Conservation (phyloP, 371 early-diverging fungal species). For the Mucor plumbeus region DNA sequence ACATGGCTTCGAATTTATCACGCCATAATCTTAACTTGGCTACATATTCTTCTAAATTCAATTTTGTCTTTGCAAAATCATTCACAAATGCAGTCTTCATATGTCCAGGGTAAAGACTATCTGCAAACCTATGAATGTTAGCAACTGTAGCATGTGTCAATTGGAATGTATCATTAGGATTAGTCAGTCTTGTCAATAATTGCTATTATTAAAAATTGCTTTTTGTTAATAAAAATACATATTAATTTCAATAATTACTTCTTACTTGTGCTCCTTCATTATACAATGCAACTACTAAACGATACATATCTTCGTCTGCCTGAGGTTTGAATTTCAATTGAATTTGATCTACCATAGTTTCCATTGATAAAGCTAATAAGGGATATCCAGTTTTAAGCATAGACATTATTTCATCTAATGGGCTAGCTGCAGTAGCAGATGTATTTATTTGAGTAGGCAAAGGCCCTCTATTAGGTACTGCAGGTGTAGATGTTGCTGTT, state of each 20-base stretch:
- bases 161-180: slow-evolving; percentile 66
- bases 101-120: slow-evolving; percentile 78
- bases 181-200: slow-evolving; percentile 65
- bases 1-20: slow-evolving; percentile 84
- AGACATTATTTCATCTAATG: slow-evolving; percentile 97
- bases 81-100: slow-evolving; percentile 84
- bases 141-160: slow-evolving; percentile 78
- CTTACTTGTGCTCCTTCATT: slow-evolving; percentile 87
- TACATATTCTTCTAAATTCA: slow-evolving; percentile 82
- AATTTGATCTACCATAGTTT: slow-evolving; percentile 97
- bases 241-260: no score
- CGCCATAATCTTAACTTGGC: slow-evolving; percentile 86
- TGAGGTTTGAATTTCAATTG: slow-evolving; percentile 89
- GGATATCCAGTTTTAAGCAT: slow-evolving; percentile 96
- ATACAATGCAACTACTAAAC: slow-evolving; percentile 87
- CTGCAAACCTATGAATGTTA: slow-evolving; percentile 86
- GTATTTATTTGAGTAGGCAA: slow-evolving; percentile 19
- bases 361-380: slow-evolving; percentile 92
- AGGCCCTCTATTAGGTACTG: not conserved
- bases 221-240: no score
- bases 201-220: slow-evolving; percentile 43
- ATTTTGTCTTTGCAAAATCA: slow-evolving; percentile 86
- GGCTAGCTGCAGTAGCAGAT: slow-evolving; percentile 41
- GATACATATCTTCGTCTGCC: slow-evolving; percentile 95
- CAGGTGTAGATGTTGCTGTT: not conserved